A percentile compares a stretch with the other conserved stretches of the same genome.
phyloP scores from a whole-genome alignment of 495 filamentous ascomycete genomes.

The Aspergillus incahuasiensis region DNA sequence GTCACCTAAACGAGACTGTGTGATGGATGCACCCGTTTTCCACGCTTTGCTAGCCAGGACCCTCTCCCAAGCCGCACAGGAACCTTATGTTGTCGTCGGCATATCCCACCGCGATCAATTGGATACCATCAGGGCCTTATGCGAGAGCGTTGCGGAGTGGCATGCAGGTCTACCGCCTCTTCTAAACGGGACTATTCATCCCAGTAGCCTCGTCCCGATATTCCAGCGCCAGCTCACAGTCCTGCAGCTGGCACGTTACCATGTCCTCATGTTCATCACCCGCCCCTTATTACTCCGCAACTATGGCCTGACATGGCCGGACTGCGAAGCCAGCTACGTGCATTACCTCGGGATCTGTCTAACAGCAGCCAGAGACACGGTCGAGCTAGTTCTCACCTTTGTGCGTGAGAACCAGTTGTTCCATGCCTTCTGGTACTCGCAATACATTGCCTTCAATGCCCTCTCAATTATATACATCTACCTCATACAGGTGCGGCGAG shows the following conservation, averaged over 20 bases:
- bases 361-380: conserved; percentile 18
- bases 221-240: conserved; percentile 25
- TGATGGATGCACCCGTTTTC: conserved; percentile 28
- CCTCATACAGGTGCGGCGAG: conserved; percentile 21
- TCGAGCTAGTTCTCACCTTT: conserved; percentile 22
- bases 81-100: conserved; percentile 19
- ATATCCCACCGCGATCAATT: conserved; percentile 19
- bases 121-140: conserved; percentile 11
- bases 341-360: conserved; percentile 20
- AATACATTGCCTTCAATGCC: conserved; percentile 31
- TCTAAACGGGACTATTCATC: conserved; percentile 21
- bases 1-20: conserved; percentile 18
- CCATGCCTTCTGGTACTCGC: conserved; percentile 27
- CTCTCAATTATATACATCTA: conserved; percentile 28
- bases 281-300: conserved; percentile 23
- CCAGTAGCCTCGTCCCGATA: conserved; percentile 22
- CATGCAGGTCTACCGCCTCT: conserved; percentile 22
- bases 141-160: conserved; percentile 18
- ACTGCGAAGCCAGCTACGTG: conserved; percentile 12
- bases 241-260: conserved; percentile 23
- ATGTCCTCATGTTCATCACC: conserved; percentile 26
- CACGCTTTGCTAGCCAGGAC: conserved; percentile 24
- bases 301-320: conserved; percentile 17
- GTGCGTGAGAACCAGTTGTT: conserved; percentile 24
- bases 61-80: conserved; percentile 21